Evolutionary conservation across 345 rosid species (phyloP).

Genomic region (Abelmoschus esculentus): DNA sequence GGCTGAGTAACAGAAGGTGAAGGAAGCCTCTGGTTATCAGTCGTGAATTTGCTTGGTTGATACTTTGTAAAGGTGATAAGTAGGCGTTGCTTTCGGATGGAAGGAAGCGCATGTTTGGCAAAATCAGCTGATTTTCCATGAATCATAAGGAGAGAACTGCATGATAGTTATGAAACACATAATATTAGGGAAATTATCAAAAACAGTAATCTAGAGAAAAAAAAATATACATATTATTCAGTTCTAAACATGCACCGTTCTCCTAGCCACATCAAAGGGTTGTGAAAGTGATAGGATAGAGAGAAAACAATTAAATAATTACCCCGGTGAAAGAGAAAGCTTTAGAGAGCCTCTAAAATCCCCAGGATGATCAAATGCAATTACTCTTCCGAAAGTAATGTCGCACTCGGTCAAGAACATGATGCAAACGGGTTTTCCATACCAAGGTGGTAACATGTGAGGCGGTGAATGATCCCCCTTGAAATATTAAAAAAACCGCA

Average conservation of each 20-base stretch:
- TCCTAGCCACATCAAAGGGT: neutral
- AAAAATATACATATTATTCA: neutral
- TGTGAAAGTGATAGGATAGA: neutral
- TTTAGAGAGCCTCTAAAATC: slow-evolving; percentile 78
- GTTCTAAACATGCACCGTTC: neutral
- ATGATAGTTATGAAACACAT: neutral
- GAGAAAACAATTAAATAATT: slow-evolving; percentile 16
- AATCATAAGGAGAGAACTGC: slow-evolving; percentile 65
- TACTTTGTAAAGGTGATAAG: slow-evolving; percentile 66
- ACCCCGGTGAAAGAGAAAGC: slow-evolving; percentile 83
- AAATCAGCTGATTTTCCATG: slow-evolving; percentile 76
- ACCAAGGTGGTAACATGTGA: slow-evolving; percentile 62
- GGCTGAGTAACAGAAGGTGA: slow-evolving; percentile 25
- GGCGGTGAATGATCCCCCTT: slow-evolving; percentile 97
- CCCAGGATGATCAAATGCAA: slow-evolving; percentile 55
- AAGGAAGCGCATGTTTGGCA: slow-evolving; percentile 67
- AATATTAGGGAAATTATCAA: neutral
- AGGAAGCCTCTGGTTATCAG: slow-evolving; percentile 31
- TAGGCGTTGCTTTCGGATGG: slow-evolving; percentile 55
- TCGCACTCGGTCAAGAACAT: slow-evolving; percentile 80
- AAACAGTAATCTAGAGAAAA: neutral
- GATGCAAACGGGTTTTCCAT: slow-evolving; percentile 61
- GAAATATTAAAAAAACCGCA: neutral
- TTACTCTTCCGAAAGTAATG: slow-evolving; percentile 65
- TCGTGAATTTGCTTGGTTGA: slow-evolving; percentile 40